Conservation (phyloP, 768 basidiomycete genomes). For the Candolleomyces aberdarensis region DNA sequence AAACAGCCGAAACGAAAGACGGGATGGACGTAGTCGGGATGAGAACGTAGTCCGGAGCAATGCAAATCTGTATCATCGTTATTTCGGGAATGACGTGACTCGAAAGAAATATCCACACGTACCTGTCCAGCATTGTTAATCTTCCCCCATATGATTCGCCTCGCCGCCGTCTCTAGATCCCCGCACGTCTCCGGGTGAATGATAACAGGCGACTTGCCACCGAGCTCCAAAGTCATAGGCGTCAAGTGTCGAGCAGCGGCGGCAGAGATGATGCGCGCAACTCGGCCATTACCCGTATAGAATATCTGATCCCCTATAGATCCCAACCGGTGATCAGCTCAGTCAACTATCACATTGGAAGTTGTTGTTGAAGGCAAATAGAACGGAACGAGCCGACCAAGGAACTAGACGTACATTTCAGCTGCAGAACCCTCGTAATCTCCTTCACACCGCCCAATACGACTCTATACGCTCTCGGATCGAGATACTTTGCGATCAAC, state of each 20-base stretch:
- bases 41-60: slow-evolving; percentile 50
- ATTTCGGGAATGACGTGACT: not conserved
- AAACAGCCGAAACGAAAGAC: slow-evolving; percentile 42
- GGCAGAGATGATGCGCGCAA: slow-evolving; percentile 46
- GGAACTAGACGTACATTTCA: slow-evolving; percentile 33
- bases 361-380: not conserved
- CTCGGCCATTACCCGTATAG: slow-evolving; percentile 44
- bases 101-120: too few species aligned
- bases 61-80: slow-evolving; percentile 45
- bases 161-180: slow-evolving; percentile 45
- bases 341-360: not conserved
- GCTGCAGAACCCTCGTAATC: slow-evolving; percentile 47
- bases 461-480: slow-evolving; percentile 47
- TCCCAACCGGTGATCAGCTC: not conserved
- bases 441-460: slow-evolving; percentile 60
- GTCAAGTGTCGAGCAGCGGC: slow-evolving; percentile 56
- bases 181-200: slow-evolving; percentile 25
- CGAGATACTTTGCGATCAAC: slow-evolving; percentile 50
- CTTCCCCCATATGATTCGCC: slow-evolving; percentile 68
- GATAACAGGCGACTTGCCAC: slow-evolving; percentile 49
- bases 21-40: slow-evolving; percentile 40
- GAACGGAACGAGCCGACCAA: slow-evolving; percentile 18
- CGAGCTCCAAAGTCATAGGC: slow-evolving; percentile 54
- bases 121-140: slow-evolving; percentile 64
- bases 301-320: slow-evolving; percentile 36